Conservation (phyloP, 345 rosid genomes). For the Populus simonii region DNA sequence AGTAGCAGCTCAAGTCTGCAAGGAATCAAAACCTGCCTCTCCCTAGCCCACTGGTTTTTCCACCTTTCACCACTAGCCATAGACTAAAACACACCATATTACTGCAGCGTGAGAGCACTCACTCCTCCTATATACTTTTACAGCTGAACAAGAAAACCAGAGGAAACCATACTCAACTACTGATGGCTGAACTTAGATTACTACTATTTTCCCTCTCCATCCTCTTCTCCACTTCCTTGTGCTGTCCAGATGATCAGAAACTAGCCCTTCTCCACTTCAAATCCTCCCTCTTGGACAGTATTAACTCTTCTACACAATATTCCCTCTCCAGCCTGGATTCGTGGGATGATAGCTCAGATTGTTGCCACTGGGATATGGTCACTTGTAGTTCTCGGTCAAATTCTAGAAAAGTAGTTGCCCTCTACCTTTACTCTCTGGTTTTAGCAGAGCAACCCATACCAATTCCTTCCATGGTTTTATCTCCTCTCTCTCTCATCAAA, state of each 20-base stretch:
- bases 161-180: too few species aligned
- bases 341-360: slow-evolving; percentile 32
- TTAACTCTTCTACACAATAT: slow-evolving; percentile 16
- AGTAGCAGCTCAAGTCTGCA: too few species aligned
- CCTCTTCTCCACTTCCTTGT: slow-evolving; percentile 16
- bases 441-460: neutral
- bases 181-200: neutral
- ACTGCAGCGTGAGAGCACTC: too few species aligned
- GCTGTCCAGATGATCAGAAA: slow-evolving; percentile 28
- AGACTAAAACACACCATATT: too few species aligned
- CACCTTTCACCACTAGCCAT: too few species aligned
- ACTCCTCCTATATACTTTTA: too few species aligned
- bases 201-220: neutral
- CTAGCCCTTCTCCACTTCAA: slow-evolving; percentile 39
- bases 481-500: slow-evolving; percentile 23
- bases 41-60: too few species aligned
- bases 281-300: slow-evolving; percentile 7
- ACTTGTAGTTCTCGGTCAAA: slow-evolving; percentile 12
- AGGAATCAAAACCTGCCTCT: too few species aligned
- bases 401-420: slow-evolving; percentile 15
- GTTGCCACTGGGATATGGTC: slow-evolving; percentile 35
- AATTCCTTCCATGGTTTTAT: slow-evolving; percentile 16
- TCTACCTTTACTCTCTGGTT: slow-evolving; percentile 17
- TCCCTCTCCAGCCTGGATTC: slow-evolving; percentile 18
- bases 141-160: too few species aligned